A percentile compares a stretch with the other conserved stretches of the same genome.
These are phyloP conservation scores for Penicillium fimorum DNA, from an alignment of 495 filamentous ascomycete genomes.

Conservation along the genomic window DNA sequence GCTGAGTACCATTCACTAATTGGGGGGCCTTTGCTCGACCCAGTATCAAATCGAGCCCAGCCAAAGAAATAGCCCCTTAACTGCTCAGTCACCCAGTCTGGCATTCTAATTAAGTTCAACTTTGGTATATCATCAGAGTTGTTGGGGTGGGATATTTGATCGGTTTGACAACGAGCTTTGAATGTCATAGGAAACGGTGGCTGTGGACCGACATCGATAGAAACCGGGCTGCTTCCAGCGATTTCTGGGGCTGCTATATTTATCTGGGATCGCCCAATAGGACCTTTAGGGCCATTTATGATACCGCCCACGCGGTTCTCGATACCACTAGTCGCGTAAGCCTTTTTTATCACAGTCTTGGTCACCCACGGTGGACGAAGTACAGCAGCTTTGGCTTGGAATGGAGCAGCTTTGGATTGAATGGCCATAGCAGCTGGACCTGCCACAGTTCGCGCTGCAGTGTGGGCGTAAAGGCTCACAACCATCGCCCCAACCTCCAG, in stretches of 20 bases:
- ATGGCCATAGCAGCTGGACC: conserved; percentile 47
- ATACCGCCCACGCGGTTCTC: conserved; percentile 33
- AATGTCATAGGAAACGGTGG: conserved; percentile 59
- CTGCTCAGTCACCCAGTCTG: conserved; percentile 46
- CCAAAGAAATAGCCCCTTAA: conserved; percentile 62
- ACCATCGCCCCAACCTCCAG: conserved; percentile 62
- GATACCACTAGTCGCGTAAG: conserved; percentile 39
- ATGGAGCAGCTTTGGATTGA: conserved; percentile 33
- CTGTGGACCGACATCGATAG: conserved; percentile 50
- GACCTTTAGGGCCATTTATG: conserved; percentile 20
- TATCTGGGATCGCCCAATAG: conserved; percentile 14
- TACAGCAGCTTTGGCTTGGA: conserved; percentile 33
- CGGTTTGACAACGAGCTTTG: conserved; percentile 32
- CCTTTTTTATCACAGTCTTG: conserved; percentile 41
- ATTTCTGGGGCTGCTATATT: conserved; percentile 19
- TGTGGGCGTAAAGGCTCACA: conserved; percentile 51
- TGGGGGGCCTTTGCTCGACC: conserved; percentile 16
- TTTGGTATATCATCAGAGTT: conserved; percentile 13
- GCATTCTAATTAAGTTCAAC: conserved; percentile 35
- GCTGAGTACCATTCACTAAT: conserved; percentile 48
- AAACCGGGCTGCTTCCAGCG: conserved; percentile 10
- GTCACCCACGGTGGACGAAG: conserved; percentile 42
- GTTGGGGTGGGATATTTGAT: conserved; percentile 36
- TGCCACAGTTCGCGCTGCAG: conserved; percentile 45
- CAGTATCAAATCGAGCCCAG: conserved; percentile 49